These are phyloP conservation scores for Poterioochromonas sp. DNA, from an alignment of 352 stramenopile species.

Conservation along the genomic window DNA sequence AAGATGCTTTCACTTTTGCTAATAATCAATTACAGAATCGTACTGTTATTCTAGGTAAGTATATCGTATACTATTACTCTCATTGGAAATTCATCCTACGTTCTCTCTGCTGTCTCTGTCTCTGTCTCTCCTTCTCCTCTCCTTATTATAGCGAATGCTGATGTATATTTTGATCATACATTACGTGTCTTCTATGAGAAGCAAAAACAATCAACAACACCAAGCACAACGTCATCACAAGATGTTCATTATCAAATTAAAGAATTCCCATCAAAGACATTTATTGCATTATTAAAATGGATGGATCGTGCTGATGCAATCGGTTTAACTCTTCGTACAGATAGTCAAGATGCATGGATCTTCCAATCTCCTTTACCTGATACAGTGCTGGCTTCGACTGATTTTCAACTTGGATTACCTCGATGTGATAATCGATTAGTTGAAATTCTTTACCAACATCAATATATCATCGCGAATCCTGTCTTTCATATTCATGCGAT, in stretches of 20 bases:
- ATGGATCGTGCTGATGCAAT: not conserved
- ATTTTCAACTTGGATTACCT: constrained; percentile 38
- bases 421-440: constrained; percentile 40
- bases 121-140: not conserved
- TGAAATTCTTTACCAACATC: constrained; percentile 22
- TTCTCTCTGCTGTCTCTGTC: not conserved
- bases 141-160: constrained; percentile 39
- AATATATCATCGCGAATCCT: constrained; percentile 34
- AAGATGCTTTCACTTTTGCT: constrained; percentile 40
- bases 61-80: not conserved
- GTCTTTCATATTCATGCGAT: constrained; percentile 18
- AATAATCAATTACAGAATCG: constrained; percentile 35
- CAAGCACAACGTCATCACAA: not conserved
- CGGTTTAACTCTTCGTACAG: constrained; percentile 38
- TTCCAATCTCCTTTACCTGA: constrained; percentile 40
- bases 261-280: not conserved
- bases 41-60: constrained; percentile 24
- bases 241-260: not conserved
- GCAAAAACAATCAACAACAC: not conserved
- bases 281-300: constrained; percentile 12
- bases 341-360: constrained; percentile 47
- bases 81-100: not conserved
- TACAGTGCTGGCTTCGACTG: constrained; percentile 12
- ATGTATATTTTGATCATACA: constrained; percentile 43
- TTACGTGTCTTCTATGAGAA: constrained; percentile 33